These are phyloP conservation scores for Pseudogymnoascus sp. DNA, from an alignment of 2,329 filamentous ascomycete species.

Conservation along the genomic window DNA sequence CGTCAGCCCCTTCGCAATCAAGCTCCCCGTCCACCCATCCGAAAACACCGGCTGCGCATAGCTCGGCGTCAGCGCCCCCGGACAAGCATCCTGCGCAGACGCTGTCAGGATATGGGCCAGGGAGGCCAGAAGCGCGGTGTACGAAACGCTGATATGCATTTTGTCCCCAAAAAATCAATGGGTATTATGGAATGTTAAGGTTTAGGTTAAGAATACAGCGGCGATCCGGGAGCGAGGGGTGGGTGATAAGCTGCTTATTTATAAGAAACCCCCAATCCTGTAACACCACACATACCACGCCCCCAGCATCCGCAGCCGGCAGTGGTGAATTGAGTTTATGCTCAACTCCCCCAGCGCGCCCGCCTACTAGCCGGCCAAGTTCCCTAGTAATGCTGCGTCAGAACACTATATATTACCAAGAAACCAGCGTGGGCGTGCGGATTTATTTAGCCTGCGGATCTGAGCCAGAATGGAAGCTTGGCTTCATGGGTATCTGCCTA, in stretches of 20 bases:
- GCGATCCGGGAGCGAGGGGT: too few species aligned
- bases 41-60: constrained; percentile 19
- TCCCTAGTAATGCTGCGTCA: background rate
- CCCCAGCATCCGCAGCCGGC: background rate
- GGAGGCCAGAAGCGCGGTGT: background rate
- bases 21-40: constrained; percentile 23
- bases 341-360: background rate
- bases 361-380: too few species aligned
- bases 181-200: background rate
- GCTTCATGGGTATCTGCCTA: background rate
- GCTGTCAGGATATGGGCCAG: background rate
- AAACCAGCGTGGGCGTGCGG: background rate
- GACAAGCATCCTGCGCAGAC: background rate
- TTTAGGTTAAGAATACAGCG: background rate
- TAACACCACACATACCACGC: background rate
- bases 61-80: constrained; percentile 9
- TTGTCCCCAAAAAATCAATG: background rate
- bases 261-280: background rate
- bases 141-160: background rate
- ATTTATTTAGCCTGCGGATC: constrained; percentile 8
- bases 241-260: too few species aligned
- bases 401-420: constrained; percentile 3
- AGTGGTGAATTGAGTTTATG: constrained; percentile 7
- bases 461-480: background rate
- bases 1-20: constrained; percentile 21